Percentiles rank a stretch among this genome's conserved stretches.
These are phyloP conservation scores for Pichia sp. DNA, from an alignment of 1,139 yeast genomes.

Conservation along the genomic window DNA sequence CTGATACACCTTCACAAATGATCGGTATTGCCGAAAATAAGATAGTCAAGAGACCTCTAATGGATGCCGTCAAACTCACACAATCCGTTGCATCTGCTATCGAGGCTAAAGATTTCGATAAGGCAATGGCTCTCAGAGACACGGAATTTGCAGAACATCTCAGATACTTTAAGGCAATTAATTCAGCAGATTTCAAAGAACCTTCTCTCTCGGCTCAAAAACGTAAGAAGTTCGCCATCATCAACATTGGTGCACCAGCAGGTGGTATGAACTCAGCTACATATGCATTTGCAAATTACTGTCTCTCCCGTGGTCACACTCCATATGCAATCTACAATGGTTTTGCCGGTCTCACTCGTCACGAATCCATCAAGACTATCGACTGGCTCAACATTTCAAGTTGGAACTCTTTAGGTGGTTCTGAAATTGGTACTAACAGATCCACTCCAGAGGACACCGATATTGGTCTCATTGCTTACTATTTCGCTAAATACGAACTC, in stretches of 20 bases:
- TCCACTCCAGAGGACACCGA: conserved; percentile 60
- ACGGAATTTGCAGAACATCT: conserved; percentile 65
- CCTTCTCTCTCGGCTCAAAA: conserved; percentile 46
- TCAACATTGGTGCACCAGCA: conserved; percentile 79
- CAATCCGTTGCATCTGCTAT: conserved; percentile 57
- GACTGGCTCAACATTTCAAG: conserved; percentile 66
- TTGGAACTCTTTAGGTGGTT: conserved; percentile 73
- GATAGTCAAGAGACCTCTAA: conserved; percentile 59
- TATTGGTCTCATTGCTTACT: conserved; percentile 68
- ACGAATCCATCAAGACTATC: conserved; percentile 57
- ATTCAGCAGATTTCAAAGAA: conserved; percentile 51
- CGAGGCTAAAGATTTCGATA: conserved; percentile 21
- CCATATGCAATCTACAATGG: conserved; percentile 73
- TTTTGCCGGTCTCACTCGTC: conserved; percentile 68
- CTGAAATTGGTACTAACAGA: conserved; percentile 78
- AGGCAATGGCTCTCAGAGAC: conserved; percentile 45
- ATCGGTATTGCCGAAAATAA: conserved; percentile 69
- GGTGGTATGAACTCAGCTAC: conserved; percentile 78
- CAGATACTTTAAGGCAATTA: conserved; percentile 56
- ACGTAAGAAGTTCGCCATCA: conserved; percentile 59
- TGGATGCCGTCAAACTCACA: conserved; percentile 66
- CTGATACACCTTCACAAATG: conserved; percentile 69
- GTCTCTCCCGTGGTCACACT: conserved; percentile 68
- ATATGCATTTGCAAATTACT: conserved; percentile 65
- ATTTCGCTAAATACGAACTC: conserved; percentile 63